Base-by-base conservation (phyloP, 2,329 filamentous ascomycete genomes). In the Microdochium trichocladiopsis region DNA sequence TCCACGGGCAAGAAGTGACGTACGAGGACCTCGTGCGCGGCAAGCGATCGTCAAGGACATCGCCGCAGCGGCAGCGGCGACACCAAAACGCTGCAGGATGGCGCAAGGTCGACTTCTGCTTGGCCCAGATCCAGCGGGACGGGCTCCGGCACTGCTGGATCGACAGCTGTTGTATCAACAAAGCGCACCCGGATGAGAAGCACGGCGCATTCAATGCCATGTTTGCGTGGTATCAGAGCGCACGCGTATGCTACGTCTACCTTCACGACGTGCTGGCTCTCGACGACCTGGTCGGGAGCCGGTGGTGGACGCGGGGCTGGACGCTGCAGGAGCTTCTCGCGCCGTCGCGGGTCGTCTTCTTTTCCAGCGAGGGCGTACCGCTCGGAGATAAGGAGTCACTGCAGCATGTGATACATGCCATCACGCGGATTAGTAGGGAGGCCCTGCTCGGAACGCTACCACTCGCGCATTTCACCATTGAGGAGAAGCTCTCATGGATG, bases 1-100 rank as follows among this genome's bases (percentile, higher is more conserved):
- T 51, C 21, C 60, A 58, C 4, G 55, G 52, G n/a, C 48, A 51
- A 11, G 63, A 66, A 53, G 57, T 63, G 16, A 51, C 58, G 1
- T 60, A 61, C 47, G 31, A 57, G 37, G 60, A 63, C 25, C 56
- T 64, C 25, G 23, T 23, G n/a, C n/a, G 23, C 9, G 4, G 6
- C 16, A 45, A 18, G 41, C n/a, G 41, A 4, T 21, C 41, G 41
- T 18, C 18, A 3, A 18, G 14, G 2, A 16, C 14, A 18, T 22
- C 41, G 5, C 14, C 41, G 12, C 12, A 23, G 41, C 41, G n/a
- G 16, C 41, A 45, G 18, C 6, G 14, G 5, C 41, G 18, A 18
- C 23, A 14, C 9, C 22, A 23, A 3, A 25, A 48, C 4, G 25
- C 23, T 12, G 25, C 47, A 23, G 47, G 47, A n/a, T 48, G 25